phyloP scores from a whole-genome alignment of 306 rosid species.

The Fragaria vesca region DNA sequence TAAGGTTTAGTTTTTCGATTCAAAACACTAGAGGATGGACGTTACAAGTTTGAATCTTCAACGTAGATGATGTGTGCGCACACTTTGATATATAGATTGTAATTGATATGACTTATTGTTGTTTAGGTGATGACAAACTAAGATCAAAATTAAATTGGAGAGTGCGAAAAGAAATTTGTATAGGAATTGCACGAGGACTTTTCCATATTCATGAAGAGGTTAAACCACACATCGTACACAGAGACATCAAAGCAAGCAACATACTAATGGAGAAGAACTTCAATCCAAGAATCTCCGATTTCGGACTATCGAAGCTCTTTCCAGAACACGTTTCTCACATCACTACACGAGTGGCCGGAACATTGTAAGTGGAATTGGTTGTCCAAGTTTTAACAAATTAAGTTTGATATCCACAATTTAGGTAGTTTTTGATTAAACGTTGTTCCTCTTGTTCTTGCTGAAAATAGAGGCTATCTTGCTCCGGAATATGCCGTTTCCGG shows the following conservation, averaged over 20 bases:
- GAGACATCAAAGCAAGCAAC: constrained; percentile 35
- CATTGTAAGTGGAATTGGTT: constrained; percentile 22
- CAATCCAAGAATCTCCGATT: constrained; percentile 34
- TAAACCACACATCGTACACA: constrained; percentile 31
- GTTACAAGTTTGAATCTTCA: background rate
- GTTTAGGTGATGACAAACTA: constrained; percentile 16
- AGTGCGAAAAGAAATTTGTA: constrained; percentile 20
- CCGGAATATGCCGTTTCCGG: constrained; percentile 32
- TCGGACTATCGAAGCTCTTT: constrained; percentile 34
- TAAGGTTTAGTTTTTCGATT: background rate
- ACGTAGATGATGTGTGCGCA: background rate
- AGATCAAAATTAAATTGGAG: constrained; percentile 22
- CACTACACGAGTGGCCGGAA: constrained; percentile 35
- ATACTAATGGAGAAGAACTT: constrained; percentile 33
- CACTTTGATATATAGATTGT: background rate
- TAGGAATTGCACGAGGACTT: constrained; percentile 34
- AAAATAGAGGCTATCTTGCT: constrained; percentile 32
- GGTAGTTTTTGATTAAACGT: background rate
- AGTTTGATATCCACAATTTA: background rate
- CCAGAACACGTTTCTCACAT: constrained; percentile 26
- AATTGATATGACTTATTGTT: background rate
- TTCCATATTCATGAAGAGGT: constrained; percentile 34
- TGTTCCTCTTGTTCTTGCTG: background rate
- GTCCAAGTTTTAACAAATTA: background rate
- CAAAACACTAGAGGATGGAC: background rate